These are phyloP conservation scores for Naganishia onofrii DNA, from an alignment of 768 basidiomycete species.

Conservation along the genomic window DNA sequence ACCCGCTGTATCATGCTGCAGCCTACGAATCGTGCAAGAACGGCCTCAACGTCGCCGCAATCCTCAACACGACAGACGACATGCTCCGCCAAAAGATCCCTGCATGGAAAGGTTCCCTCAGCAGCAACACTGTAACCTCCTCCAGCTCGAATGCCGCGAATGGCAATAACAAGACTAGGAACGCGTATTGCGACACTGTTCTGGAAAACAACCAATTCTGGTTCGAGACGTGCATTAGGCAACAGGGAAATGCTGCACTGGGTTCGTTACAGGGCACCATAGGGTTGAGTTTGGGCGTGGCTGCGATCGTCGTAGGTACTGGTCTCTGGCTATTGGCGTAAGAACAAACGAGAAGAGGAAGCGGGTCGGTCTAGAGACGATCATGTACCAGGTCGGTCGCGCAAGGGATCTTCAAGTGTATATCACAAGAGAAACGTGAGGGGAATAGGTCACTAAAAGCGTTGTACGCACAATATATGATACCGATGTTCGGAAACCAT, in stretches of 20 bases:
- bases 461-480: conserved; percentile 17
- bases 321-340: conserved; percentile 11
- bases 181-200: neutral
- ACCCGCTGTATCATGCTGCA: neutral
- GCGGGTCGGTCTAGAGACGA: neutral
- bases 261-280: neutral
- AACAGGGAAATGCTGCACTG: neutral
- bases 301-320: neutral
- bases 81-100: conserved; percentile 15
- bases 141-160: no score
- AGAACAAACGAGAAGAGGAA: neutral
- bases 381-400: no score
- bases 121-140: neutral
- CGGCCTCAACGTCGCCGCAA: conserved; percentile 15
- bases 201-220: neutral
- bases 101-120: neutral
- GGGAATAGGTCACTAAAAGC: neutral
- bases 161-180: neutral
- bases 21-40: conserved; percentile 14
- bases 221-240: conserved; percentile 4
- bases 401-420: neutral
- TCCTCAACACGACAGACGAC: conserved; percentile 16
- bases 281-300: neutral
- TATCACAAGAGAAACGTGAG: no score
- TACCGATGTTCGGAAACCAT: neutral